Evolutionary conservation across 768 basidiomycete species (phyloP).

Genomic region (Chiua virens): DNA sequence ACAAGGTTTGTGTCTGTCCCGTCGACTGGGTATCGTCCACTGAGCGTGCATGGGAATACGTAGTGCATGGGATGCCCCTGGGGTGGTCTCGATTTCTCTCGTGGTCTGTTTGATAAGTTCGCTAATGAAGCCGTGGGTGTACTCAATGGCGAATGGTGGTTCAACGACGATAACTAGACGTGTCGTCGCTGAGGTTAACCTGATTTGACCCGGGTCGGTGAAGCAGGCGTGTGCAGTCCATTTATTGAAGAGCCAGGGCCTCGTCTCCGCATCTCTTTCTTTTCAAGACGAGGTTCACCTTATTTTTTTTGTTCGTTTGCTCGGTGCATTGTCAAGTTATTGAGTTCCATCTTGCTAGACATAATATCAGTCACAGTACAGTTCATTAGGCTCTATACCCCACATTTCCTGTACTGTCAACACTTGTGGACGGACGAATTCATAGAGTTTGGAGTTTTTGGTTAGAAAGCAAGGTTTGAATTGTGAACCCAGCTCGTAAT

Average conservation of each 20-base stretch:
- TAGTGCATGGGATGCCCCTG: slow-evolving; percentile 67
- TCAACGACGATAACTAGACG: slow-evolving; percentile 35
- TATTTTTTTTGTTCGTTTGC: background rate
- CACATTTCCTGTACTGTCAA: background rate
- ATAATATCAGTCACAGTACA: background rate
- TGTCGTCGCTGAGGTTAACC: too few relatives aligned
- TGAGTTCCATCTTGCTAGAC: background rate
- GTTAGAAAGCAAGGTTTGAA: background rate
- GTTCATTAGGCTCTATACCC: background rate
- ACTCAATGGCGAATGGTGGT: slow-evolving; percentile 60
- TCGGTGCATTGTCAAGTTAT: background rate
- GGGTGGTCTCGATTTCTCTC: slow-evolving; percentile 66
- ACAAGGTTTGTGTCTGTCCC: slow-evolving; percentile 43
- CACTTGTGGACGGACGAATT: background rate
- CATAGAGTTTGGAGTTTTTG: background rate
- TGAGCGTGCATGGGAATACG: slow-evolving; percentile 2
- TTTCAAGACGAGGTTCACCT: background rate
- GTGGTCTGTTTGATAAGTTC: slow-evolving; percentile 64
- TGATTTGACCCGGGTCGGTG: too few relatives aligned
- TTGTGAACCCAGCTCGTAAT: too few relatives aligned
- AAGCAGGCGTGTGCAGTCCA: too few relatives aligned
- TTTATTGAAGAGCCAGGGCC: too few relatives aligned
- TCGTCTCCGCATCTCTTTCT: background rate
- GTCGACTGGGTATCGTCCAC: background rate
- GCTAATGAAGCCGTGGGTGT: slow-evolving; percentile 49